Evolutionary conservation across 345 rosid genomes (phyloP), one percentile per base, ranked within the genome.

Genomic region (Eucalyptus cloeziana): DNA sequence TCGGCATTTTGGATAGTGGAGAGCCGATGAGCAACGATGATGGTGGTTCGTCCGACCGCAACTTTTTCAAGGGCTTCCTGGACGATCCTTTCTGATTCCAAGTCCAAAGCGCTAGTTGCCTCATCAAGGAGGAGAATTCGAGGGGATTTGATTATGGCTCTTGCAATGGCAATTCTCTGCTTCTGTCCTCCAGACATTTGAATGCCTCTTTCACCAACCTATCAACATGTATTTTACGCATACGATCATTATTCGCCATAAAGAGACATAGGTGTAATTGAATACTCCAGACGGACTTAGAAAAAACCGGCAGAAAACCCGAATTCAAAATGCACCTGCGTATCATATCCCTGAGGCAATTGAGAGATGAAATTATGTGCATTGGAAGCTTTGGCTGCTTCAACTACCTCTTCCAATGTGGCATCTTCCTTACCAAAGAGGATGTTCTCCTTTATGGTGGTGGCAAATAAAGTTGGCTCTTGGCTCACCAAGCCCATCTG

Each of bases 401-500:
- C 91, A 30, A 89, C 50, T 25, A 90, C 89, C 87, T 91, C 90
- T 50, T 91, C 91, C 85, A 90, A 79, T 7, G 93, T 27, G n/a
- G 94, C 93, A 58, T 90, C 94, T 87, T 92, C 93, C 86, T 91
- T 92, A 9, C 93, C 94, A 60, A 93, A 93, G 85, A 93, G 91
- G 76, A 93, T 91, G 89, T 93, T 93, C 87, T 93, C 94, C 49
- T 91, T 93, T 33, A 93, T 88, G n/a, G 90, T 58, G 24, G 93
- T 93, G 31, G 92, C 92, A 83, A 93, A 92, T 24, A 93, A 88
- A 21, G 90, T 92, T 43, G 94, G 93, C 86, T 92, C 94, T 86
- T 93, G 93, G 91, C 93, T 93, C n/a, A 93, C 94, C 86, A 92
- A 69, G 4, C 94, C 94, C 93, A 93, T 87, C 64, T 90, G 89